Evolutionary conservation across 2,329 filamentous ascomycete species (phyloP), one percentile per base, ranked within the genome.

Genomic region (Ascochyta lentis): DNA sequence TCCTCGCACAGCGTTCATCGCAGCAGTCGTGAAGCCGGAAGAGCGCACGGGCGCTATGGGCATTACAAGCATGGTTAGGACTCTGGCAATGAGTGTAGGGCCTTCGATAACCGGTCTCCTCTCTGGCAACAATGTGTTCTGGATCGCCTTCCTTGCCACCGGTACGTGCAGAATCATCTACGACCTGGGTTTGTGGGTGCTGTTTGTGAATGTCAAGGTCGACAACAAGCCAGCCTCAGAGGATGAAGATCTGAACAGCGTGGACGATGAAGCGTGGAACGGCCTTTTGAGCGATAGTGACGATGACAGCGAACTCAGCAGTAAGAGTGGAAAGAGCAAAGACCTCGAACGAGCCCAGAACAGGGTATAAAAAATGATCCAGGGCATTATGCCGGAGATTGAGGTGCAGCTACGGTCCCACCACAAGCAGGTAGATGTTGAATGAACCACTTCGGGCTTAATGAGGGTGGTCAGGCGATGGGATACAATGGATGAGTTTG

Each of bases 41-140:
- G 87, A 90, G 71, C 78, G 87, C 1, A 90, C 87, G 0, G 87
- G 86, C 0, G 86, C 87, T n/a, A 87, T 89, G 85, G 87, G 87
- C 12, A 86, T 90, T 61, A 89, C 86, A 0, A 80, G 77, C 42
- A 85, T 85, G 66, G 56, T 89, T 26, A 78, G 86, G 6, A 89
- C 86, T 0, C 65, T 89, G 10, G 84, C 86, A 0, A 80, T 84
- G 58, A 85, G 67, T 79, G 54, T 68, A 0, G 72, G 72, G 80
- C 75, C 75, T 10, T 65, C 61, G 1, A 62, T 77, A 6, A 77
- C 75, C 3, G 75, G 75, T 9, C 33, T 75, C 2, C 48, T 77
- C 10, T 75, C 75, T 7, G 71, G 71, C 3, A 60, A 64, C 27
- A 60, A 67, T 13, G 61, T 56, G 4, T 77, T 77, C 56, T 76